phyloP scores from a whole-genome alignment of 73 alveolate species.

The Strombidium stylifer region DNA sequence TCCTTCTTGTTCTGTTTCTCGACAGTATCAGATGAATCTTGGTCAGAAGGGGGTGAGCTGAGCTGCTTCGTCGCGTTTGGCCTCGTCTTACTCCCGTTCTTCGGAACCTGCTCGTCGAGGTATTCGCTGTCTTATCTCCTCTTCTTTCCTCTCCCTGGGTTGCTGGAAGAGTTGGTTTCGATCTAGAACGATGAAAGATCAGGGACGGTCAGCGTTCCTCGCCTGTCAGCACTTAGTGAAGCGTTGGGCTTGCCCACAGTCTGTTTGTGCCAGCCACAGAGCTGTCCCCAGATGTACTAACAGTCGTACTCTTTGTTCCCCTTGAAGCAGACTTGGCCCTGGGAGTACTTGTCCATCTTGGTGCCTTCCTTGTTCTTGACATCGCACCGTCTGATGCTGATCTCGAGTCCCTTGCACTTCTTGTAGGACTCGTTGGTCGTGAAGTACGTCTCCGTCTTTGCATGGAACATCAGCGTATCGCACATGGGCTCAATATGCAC shows the following conservation, averaged over 20 bases:
- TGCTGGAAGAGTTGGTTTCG: conserved; percentile 30
- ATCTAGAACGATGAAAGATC: conserved; percentile 73
- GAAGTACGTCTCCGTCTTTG: conserved; percentile 55
- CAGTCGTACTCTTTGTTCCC: conserved; percentile 87
- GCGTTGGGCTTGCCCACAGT: conserved; percentile 87
- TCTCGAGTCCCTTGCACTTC: conserved; percentile 43
- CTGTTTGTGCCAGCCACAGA: conserved; percentile 84
- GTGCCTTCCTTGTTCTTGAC: conserved; percentile 25
- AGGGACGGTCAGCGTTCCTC: conserved; percentile 87
- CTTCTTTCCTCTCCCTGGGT: conserved; percentile 54
- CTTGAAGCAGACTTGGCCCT: conserved; percentile 52
- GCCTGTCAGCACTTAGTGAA: conserved; percentile 72
- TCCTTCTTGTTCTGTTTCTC: conserved; percentile 13
- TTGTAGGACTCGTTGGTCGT: conserved; percentile 43
- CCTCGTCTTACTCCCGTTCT: neutral
- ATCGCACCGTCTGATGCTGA: conserved; percentile 59
- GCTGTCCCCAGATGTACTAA: conserved; percentile 80
- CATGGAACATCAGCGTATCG: conserved; percentile 52
- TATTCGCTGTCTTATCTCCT: too few relatives aligned
- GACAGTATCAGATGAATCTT: too few relatives aligned
- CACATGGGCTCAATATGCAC: conserved; percentile 48
- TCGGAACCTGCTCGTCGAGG: conserved; percentile 56
- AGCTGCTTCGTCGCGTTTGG: neutral
- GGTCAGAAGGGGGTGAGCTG: too few relatives aligned
- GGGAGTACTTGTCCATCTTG: neutral